phyloP scores from a whole-genome alignment of 768 basidiomycete genomes.

The Rhizopogon salebrosus region DNA sequence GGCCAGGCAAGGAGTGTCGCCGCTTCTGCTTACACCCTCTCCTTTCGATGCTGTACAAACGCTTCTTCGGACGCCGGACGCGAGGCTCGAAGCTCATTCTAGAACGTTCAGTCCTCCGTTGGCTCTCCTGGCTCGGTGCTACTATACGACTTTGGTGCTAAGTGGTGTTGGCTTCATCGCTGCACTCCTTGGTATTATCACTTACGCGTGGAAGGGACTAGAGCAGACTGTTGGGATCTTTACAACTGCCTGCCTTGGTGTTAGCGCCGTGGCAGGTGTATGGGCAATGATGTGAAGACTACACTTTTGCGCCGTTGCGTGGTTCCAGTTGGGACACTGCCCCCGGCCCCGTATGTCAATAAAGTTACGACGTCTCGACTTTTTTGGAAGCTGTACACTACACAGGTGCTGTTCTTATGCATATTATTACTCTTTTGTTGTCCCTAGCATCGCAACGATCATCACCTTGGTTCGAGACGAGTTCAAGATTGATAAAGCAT shows the following conservation, averaged over 20 bases:
- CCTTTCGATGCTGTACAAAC: not conserved
- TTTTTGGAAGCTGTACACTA: not conserved
- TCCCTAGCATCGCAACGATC: not conserved
- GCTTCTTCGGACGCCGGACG: not conserved
- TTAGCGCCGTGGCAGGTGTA: constrained; percentile 12
- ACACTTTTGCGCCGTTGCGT: not conserved
- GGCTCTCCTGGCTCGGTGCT: constrained; percentile 20
- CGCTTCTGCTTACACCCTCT: not conserved
- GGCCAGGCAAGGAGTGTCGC: not conserved
- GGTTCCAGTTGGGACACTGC: not conserved
- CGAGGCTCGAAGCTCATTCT: not conserved
- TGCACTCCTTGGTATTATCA: constrained; percentile 20
- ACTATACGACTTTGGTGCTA: constrained; percentile 19
- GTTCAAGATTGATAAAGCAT: not conserved
- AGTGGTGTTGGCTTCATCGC: constrained; percentile 19
- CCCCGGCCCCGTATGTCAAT: not conserved
- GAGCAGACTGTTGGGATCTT: constrained; percentile 21
- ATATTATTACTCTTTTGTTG: too few species aligned
- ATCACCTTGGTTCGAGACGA: not conserved
- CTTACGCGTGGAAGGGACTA: constrained; percentile 21
- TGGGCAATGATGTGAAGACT: constrained; percentile 18
- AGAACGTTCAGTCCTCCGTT: constrained; percentile 7
- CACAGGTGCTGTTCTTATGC: not conserved
- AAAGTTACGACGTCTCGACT: not conserved
- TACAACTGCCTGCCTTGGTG: constrained; percentile 20